Conservation (phyloP, 2,329 filamentous ascomycete genomes). For the Aspergillus bombycis region DNA sequence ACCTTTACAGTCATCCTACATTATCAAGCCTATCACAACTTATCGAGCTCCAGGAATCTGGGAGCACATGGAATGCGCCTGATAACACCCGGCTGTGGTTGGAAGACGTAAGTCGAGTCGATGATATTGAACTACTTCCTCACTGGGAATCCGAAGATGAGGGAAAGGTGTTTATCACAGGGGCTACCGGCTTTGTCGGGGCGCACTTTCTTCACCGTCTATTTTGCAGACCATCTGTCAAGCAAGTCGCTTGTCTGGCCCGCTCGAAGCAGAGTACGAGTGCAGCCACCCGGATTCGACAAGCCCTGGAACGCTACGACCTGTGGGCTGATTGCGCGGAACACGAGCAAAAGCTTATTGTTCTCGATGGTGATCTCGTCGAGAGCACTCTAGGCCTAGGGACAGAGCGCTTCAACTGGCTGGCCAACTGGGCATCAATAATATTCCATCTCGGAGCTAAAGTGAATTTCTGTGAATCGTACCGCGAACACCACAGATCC, state of each 20-base stretch:
- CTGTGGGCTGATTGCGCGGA: neutral
- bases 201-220: slow-evolving; percentile 7
- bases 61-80: neutral
- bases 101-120: slow-evolving; percentile 7
- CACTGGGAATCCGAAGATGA: slow-evolving; percentile 12
- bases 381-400: slow-evolving; percentile 10
- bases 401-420: slow-evolving; percentile 4
- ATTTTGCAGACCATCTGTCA: slow-evolving; percentile 5
- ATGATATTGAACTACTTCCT: slow-evolving; percentile 3
- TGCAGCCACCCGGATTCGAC: neutral
- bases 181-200: slow-evolving; percentile 14
- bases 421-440: slow-evolving; percentile 11
- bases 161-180: slow-evolving; percentile 15
- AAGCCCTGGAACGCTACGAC: slow-evolving; percentile 10
- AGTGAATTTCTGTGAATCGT: slow-evolving; percentile 14
- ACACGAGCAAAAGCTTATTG: slow-evolving; percentile 4
- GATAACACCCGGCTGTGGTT: slow-evolving; percentile 1
- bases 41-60: neutral
- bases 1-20: slow-evolving; percentile 4
- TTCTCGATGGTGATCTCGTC: slow-evolving; percentile 6
- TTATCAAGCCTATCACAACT: neutral
- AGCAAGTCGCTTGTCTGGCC: slow-evolving; percentile 11
- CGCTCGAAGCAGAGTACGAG: neutral
- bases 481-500: slow-evolving; percentile 10
- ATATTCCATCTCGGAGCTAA: slow-evolving; percentile 15